These are phyloP conservation scores for Colletotrichum nymphaeae DNA, from an alignment of 2,329 filamentous ascomycete genomes.

Conservation along the genomic window DNA sequence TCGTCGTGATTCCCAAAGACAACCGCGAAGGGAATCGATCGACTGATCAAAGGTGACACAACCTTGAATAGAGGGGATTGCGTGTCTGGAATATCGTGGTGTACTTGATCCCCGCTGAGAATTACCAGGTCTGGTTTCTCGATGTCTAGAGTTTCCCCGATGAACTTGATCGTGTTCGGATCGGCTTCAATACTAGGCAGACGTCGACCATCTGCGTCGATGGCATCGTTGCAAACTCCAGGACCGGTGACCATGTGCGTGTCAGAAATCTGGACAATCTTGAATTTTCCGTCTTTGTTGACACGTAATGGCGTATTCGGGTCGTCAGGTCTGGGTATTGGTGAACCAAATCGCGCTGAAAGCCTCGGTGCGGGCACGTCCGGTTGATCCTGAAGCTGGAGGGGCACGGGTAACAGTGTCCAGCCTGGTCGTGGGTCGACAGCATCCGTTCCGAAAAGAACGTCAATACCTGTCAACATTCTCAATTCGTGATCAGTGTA, in stretches of 20 bases:
- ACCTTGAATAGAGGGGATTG: neutral
- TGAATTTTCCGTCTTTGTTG: neutral
- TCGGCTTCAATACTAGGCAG: neutral
- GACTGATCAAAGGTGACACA: neutral
- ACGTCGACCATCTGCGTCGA: neutral
- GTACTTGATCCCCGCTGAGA: neutral
- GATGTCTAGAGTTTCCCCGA: neutral
- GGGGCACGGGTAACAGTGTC: neutral
- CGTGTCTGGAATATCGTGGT: neutral
- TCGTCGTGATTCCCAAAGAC: neutral
- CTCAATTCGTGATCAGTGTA: neutral
- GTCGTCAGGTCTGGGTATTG: neutral
- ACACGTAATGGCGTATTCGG: neutral
- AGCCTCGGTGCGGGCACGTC: neutral
- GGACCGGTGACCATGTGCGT: neutral
- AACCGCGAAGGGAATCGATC: neutral
- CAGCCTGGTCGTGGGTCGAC: neutral
- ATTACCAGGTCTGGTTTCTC: neutral
- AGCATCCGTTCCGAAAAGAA: neutral
- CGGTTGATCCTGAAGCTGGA: neutral
- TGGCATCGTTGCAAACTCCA: neutral
- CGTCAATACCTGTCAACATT: neutral
- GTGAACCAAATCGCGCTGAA: neutral
- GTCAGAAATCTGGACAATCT: neutral
- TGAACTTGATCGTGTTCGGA: neutral